These are phyloP conservation scores for Iodosphaeria phyllophila DNA, from an alignment of 2,329 filamentous ascomycete genomes.

Conservation along the genomic window DNA sequence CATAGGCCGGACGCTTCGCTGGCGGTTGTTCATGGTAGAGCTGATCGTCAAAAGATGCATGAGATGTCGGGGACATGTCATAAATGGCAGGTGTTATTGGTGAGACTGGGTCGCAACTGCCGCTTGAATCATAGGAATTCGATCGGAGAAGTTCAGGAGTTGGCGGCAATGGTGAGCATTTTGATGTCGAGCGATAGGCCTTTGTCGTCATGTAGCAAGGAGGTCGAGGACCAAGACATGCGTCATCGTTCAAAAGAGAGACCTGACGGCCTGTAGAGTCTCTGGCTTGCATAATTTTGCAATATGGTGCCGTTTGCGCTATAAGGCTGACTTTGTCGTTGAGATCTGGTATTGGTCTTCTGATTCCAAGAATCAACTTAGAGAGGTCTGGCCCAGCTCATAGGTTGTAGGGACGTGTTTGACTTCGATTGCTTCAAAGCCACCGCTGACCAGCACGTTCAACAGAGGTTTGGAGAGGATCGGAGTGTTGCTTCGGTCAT, in stretches of 20 bases:
- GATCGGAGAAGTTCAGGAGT: conserved; percentile 40
- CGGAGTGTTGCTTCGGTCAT: too few species aligned
- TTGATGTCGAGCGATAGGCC: conserved; percentile 17
- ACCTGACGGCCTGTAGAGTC: conserved; percentile 38
- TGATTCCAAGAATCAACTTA: too few species aligned
- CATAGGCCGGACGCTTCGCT: conserved; percentile 22
- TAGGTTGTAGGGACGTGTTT: too few species aligned
- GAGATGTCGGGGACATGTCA: conserved; percentile 21
- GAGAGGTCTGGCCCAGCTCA: too few species aligned
- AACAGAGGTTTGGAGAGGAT: too few species aligned
- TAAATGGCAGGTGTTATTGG: conserved; percentile 34
- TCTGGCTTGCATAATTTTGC: conserved; percentile 38
- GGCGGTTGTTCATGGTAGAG: conserved; percentile 11
- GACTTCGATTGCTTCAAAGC: too few species aligned
- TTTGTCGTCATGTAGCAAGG: conserved; percentile 16
- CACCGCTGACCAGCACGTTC: too few species aligned
- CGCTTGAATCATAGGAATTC: conserved; percentile 41
- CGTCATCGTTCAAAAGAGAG: conserved; percentile 40
- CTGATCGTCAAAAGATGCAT: conserved; percentile 18
- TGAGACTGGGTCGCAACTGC: conserved; percentile 32
- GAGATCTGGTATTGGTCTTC: too few species aligned
- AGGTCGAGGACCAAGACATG: conserved; percentile 9
- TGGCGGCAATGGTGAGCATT: conserved; percentile 26
- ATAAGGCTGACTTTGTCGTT: too few species aligned
- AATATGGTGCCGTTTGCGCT: too few species aligned